Conservation (phyloP, 2,329 filamentous ascomycete species). For the Dactylellina sp. region DNA sequence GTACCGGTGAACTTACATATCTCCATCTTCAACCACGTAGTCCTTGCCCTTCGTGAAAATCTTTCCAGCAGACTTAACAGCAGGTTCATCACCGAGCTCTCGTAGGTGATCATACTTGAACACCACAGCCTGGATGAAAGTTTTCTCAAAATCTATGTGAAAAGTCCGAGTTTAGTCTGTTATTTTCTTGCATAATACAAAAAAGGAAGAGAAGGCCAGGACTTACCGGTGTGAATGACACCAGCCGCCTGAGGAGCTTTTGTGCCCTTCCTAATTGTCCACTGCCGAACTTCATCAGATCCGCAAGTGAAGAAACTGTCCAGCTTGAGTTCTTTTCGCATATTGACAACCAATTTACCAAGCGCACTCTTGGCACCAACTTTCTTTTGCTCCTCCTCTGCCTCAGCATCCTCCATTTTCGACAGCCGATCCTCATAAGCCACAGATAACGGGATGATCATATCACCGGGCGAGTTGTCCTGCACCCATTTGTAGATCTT, state of each 20-base stretch:
- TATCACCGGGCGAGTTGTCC: slow-evolving; percentile 84
- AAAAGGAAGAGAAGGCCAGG: no score
- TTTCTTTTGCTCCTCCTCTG: slow-evolving; percentile 86
- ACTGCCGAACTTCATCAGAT: slow-evolving; percentile 95
- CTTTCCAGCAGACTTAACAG: slow-evolving; percentile 94
- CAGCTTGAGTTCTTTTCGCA: slow-evolving; percentile 91
- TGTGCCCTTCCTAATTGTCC: slow-evolving; percentile 94
- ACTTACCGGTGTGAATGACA: slow-evolving; percentile 83
- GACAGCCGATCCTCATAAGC: slow-evolving; percentile 92
- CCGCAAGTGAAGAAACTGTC: slow-evolving; percentile 98
- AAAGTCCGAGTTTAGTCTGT: no score
- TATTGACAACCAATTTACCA: slow-evolving; percentile 89
- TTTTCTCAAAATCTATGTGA: slow-evolving; percentile 89
- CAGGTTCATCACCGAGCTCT: slow-evolving; percentile 87
- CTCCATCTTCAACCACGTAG: slow-evolving; percentile 87
- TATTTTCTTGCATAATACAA: neutral
- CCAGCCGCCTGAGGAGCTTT: slow-evolving; percentile 98
- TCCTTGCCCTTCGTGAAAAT: slow-evolving; percentile 99
- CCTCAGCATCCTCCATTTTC: slow-evolving; percentile 80
- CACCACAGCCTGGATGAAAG: slow-evolving; percentile 95
- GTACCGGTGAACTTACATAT: slow-evolving; percentile 65
- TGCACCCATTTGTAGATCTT: slow-evolving; percentile 97
- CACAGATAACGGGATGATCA: slow-evolving; percentile 92
- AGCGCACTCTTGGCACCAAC: slow-evolving; percentile 87
- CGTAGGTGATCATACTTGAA: slow-evolving; percentile 87